Base-by-base conservation (phyloP, 2,329 filamentous ascomycete species). In the Chaetothyriales sp. region DNA sequence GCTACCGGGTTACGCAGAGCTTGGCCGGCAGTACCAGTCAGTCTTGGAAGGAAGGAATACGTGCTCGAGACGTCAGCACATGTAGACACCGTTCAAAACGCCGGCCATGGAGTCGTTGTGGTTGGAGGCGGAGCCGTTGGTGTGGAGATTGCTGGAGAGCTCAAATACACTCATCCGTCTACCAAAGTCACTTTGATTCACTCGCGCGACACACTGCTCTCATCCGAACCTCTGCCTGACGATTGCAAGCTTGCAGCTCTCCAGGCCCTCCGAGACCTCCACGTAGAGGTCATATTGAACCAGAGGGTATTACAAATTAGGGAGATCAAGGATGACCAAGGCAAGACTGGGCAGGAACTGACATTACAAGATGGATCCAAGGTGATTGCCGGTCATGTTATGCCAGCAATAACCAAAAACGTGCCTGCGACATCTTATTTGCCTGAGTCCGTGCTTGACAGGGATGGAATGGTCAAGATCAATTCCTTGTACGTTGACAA, bases 1-100 rank as follows among this genome's bases (percentile, higher is more conserved):
- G 80, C 81, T 1, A 81, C 85, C 0, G 86, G 86, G 1, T 68
- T 89, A 45, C 76, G 80, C 50, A 73, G 86, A 49, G 77, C 73
- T 2, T 89, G 80, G 73, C 86, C 86, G 1, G 81, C 83, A 0
- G 83, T 88, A 0, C 86, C 86, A 0, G 81, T 83, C 64, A 77
- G 80, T 0, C 65, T 80, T 45, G 77, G 71, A 13, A 75, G 75
- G 58, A 77, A 82, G 58, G 70, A 77, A 50, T 89, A 83, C 64
- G 69, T 86, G 1, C 63, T 71, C 44, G 83, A 89, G 61, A 73
- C 76, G 0, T 72, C 72, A 47, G 69, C 73, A 8, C 82, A 87
- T 56, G 78, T 85, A 57, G 67, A 75, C 19, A 65, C 69, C 10
- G 73, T 53, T 68, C 43, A 49, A 53, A 33, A 59, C 65, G 55